Conservation (phyloP, 1,139 yeast genomes). For the Blastobotrys serpentis region DNA sequence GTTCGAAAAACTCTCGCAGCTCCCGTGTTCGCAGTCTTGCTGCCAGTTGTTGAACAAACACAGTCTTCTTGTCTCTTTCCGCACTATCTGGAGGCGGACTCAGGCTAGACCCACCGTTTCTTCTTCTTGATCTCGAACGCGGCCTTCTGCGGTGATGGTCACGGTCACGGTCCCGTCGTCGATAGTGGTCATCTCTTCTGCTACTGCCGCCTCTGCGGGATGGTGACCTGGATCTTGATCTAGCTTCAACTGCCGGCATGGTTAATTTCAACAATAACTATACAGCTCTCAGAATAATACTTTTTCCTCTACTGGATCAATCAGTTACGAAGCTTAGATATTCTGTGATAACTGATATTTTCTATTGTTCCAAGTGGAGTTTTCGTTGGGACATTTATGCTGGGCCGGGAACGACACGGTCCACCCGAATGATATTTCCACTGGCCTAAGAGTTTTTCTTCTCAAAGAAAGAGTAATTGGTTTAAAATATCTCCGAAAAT, state of each 20-base stretch:
- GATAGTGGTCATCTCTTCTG: constrained; percentile 8
- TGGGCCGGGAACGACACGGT: too few species aligned
- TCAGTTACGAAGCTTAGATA: not conserved
- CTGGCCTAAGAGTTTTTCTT: too few species aligned
- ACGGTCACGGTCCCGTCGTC: constrained; percentile 4
- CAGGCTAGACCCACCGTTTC: constrained; percentile 13
- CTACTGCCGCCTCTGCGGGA: constrained; percentile 8
- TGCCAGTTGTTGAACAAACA: constrained; percentile 42
- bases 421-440: too few species aligned
- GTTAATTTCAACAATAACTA: not conserved
- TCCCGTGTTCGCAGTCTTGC: constrained; percentile 38
- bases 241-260: constrained; percentile 6
- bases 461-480: too few species aligned
- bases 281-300: not conserved
- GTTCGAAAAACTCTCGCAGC: constrained; percentile 38
- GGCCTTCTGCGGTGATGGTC: constrained; percentile 13
- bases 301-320: too few species aligned
- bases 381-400: too few species aligned
- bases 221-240: constrained; percentile 5
- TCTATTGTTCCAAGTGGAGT: too few species aligned
- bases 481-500: too few species aligned
- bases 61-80: constrained; percentile 38
- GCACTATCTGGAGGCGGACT: constrained; percentile 10
- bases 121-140: constrained; percentile 8
- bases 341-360: not conserved